Evolutionary conservation across 1,284 basidiomycete genomes (phyloP).

Genomic region (Tilletia walkeri): DNA sequence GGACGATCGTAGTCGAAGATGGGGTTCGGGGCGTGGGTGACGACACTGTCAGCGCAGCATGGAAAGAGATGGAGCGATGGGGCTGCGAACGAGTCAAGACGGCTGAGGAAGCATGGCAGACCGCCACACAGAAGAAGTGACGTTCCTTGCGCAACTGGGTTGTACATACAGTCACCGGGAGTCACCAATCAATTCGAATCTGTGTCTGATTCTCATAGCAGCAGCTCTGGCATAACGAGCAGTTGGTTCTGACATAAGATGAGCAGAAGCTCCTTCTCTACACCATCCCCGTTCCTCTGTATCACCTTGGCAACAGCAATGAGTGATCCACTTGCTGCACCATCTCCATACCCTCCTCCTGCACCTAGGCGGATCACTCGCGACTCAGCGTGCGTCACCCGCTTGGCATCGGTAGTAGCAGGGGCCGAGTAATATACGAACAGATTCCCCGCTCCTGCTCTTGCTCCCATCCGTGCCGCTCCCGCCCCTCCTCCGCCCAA

Average conservation of each 20-base stretch:
- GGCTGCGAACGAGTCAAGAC: slow-evolving; percentile 15
- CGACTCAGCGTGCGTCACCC: slow-evolving; percentile 23
- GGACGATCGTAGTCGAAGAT: slow-evolving; percentile 55
- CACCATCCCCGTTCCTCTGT: not conserved
- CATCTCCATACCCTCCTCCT: not conserved
- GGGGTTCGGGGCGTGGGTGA: slow-evolving; percentile 25
- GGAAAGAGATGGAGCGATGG: slow-evolving; percentile 5
- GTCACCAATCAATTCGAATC: no score
- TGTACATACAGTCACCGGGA: no score
- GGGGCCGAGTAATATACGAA: slow-evolving; percentile 36
- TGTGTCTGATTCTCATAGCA: not conserved
- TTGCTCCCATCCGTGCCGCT: not conserved
- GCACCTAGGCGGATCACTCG: slow-evolving; percentile 33
- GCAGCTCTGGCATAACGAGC: not conserved
- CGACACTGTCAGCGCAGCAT: not conserved
- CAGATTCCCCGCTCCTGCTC: slow-evolving; percentile 37
- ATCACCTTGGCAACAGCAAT: not conserved
- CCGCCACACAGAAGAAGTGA: no score
- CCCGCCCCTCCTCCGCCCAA: not conserved
- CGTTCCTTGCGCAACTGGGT: not conserved
- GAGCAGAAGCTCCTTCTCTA: not conserved
- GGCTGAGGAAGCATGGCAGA: slow-evolving; percentile 1
- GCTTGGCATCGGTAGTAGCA: not conserved
- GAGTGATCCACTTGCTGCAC: not conserved
- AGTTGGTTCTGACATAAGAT: slow-evolving; percentile 15